phyloP scores from a whole-genome alignment of 768 basidiomycete species.

The Leccinum boreale region DNA sequence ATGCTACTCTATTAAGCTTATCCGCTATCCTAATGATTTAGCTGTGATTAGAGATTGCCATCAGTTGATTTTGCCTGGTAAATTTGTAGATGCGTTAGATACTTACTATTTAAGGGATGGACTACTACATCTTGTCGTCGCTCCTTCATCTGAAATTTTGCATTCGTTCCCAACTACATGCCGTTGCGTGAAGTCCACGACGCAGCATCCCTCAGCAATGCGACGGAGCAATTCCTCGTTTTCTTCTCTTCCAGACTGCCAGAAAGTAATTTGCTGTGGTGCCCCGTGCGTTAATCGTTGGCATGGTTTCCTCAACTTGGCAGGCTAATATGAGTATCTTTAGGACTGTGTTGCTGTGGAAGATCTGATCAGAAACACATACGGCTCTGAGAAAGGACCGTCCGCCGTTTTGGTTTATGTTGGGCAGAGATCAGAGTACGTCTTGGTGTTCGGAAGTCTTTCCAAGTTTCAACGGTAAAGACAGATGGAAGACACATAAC shows the following conservation, averaged over 20 bases:
- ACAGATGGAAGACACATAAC: constrained; percentile 62
- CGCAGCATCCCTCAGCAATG: constrained; percentile 35
- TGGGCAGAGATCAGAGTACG: constrained; percentile 62
- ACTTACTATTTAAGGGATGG: constrained; percentile 4
- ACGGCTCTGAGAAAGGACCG: constrained; percentile 43
- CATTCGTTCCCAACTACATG: constrained; percentile 34
- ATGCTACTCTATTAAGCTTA: constrained; percentile 10
- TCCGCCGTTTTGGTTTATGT: constrained; percentile 65
- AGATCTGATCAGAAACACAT: constrained; percentile 47
- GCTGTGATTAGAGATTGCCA: constrained; percentile 10
- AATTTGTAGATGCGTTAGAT: not conserved
- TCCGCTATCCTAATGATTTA: constrained; percentile 17
- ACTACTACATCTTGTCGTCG: not conserved
- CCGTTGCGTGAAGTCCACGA: constrained; percentile 44
- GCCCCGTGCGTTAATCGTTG: constrained; percentile 48
- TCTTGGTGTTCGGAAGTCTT: constrained; percentile 8
- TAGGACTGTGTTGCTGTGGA: constrained; percentile 72
- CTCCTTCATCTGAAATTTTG: not conserved
- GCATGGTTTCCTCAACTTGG: not conserved
- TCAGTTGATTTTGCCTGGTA: not conserved
- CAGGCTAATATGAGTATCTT: constrained; percentile 16
- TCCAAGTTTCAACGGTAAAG: not conserved
- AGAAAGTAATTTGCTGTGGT: constrained; percentile 56
- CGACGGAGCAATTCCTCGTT: constrained; percentile 54
- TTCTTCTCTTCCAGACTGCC: constrained; percentile 68